These are phyloP conservation scores for Perkinsus marinus DNA, from an alignment of 169 alveolate genomes.

Conservation along the genomic window DNA sequence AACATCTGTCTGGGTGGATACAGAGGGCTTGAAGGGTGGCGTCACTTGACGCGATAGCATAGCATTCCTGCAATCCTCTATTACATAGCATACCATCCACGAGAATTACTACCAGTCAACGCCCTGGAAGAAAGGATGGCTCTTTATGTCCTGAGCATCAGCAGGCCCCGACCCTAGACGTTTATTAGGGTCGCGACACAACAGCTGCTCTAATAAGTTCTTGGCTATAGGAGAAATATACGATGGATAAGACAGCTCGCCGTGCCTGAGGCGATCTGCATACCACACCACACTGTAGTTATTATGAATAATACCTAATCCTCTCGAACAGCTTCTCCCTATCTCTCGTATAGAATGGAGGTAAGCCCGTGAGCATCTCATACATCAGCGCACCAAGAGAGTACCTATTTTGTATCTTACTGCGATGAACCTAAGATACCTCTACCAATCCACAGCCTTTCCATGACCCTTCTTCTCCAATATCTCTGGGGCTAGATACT, in stretches of 20 bases:
- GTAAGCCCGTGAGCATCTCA: conserved; percentile 73
- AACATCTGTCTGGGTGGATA: conserved; percentile 13
- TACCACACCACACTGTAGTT: background rate
- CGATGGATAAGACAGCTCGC: conserved; percentile 35
- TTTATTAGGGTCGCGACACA: conserved; percentile 52
- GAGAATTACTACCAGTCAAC: conserved; percentile 22
- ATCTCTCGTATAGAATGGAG: conserved; percentile 66
- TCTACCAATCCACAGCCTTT: conserved; percentile 62
- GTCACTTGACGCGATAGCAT: background rate
- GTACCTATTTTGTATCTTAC: background rate
- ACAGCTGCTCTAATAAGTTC: conserved; percentile 24
- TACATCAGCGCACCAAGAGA: conserved; percentile 65
- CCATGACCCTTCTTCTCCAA: conserved; percentile 47
- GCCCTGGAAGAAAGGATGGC: conserved; percentile 30
- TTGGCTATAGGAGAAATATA: conserved; percentile 30
- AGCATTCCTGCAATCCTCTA: background rate
- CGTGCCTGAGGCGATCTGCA: conserved; percentile 11
- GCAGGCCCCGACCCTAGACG: conserved; percentile 63
- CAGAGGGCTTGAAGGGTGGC: conserved; percentile 30
- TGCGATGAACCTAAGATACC: conserved; percentile 12
- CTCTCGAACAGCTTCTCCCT: conserved; percentile 50
- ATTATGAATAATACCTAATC: conserved; percentile 31
- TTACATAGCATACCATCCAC: background rate
- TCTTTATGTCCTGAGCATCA: conserved; percentile 59
- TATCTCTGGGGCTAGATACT: conserved; percentile 67